Evolutionary conservation across 192 early-diverging fungal genomes (phyloP).

Genomic region (Podila clonocystis): DNA sequence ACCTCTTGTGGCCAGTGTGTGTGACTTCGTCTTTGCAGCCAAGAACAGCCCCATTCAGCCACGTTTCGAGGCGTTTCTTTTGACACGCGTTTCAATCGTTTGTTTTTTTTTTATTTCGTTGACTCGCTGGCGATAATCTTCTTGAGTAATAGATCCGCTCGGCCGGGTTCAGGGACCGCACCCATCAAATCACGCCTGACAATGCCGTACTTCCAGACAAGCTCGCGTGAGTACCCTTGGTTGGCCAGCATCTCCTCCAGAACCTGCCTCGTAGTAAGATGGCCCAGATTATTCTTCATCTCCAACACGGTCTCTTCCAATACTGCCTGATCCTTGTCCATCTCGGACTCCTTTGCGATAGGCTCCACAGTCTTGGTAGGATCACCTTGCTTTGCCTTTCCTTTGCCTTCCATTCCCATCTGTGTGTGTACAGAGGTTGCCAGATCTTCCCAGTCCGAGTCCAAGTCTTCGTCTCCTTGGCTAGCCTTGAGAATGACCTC

Average conservation of each 20-base stretch:
- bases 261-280: conserved; percentile 21
- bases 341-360: background rate
- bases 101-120: background rate
- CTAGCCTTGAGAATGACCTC: background rate
- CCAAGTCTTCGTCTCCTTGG: background rate
- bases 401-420: background rate
- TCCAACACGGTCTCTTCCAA: conserved; percentile 6
- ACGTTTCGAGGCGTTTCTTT: background rate
- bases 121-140: conserved; percentile 31
- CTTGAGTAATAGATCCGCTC: conserved; percentile 13
- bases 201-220: conserved; percentile 48
- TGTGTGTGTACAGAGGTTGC: background rate
- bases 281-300: conserved; percentile 19
- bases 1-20: too few species aligned
- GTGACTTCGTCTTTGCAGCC: too few species aligned
- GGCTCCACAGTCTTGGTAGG: background rate
- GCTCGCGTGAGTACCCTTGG: conserved; percentile 19
- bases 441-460: conserved; percentile 27
- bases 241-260: conserved; percentile 42
- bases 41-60: background rate
- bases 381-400: background rate
- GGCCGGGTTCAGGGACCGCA: conserved; percentile 9
- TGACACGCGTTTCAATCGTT: background rate
- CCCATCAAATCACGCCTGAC: conserved; percentile 24
- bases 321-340: background rate